Base-by-base conservation (phyloP, 116 monocot species). In the Papilionanthe hybrid region DNA sequence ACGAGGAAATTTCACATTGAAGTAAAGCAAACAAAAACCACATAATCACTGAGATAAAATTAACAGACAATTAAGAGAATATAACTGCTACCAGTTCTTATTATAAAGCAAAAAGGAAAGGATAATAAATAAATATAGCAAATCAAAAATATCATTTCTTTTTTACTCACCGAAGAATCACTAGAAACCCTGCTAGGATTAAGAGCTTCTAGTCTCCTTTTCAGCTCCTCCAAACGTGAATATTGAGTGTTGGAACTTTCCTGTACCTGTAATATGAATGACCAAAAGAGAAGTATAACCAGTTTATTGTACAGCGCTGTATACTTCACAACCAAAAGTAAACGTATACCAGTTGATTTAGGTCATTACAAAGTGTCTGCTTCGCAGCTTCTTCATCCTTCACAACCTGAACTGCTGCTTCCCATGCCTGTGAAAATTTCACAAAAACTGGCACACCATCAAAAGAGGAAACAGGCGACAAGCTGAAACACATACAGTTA, bases 331-430 rank as follows among this genome's bases (percentile, higher is more conserved):
- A 45, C 18, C 13, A 78, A 32, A 65, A 53, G 60, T 42, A 67
- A 69, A 76, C 47, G 79, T 22, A 73, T 90, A 94, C 98, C 84
- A 98, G 87, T 43, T 81, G 79, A 90, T 87, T 94, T 43, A 98
- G 82, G 80, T 98, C 98, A 74, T 94, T 93, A 86, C 98, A 98
- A 23, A 98, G 93, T 60, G 87, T 91, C 83, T 98, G 76, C 84
- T 98, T 98, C 7, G 72, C 79, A 79, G 79, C 90, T 79, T 94
- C 98, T 77, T 98, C 98, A 78, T 94, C 90, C 83, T 86, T 93
- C 32, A 98, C 85, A 82, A 80, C 83, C 85, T 93, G 85, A 71
- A 78, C 82, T 58, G 98, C 90, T 83, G 86, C 93, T 85, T 93
- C 98, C 98, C 94, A 98, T 10, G 76, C 90, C 98, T 98, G 85